These are phyloP conservation scores for Rhynchospora breviuscula DNA, from an alignment of 176 grass and related monocot genomes.

Conservation along the genomic window DNA sequence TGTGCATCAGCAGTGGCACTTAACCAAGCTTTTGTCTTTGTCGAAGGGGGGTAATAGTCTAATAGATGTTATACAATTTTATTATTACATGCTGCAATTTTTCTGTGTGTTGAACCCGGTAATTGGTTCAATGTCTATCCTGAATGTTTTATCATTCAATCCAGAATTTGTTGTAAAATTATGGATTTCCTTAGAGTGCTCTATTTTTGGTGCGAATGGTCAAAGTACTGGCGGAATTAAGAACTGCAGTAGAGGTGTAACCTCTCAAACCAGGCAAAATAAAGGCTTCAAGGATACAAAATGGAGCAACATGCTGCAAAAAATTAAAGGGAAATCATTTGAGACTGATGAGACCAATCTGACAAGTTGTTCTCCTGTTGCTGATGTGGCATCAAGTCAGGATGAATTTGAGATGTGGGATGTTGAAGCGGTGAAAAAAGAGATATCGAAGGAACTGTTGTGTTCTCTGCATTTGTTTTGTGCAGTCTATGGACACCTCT, in stretches of 20 bases:
- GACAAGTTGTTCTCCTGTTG: conserved; percentile 34
- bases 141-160: conserved; percentile 90
- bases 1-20: conserved; percentile 91
- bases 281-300: conserved; percentile 69
- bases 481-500: conserved; percentile 77
- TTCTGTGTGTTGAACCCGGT: conserved; percentile 60
- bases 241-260: conserved; percentile 33
- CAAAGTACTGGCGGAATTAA: conserved; percentile 34
- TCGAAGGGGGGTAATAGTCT: conserved; percentile 42
- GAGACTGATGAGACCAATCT: conserved; percentile 37
- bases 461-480: conserved; percentile 79
- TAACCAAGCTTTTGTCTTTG: conserved; percentile 75
- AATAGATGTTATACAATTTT: conserved; percentile 61
- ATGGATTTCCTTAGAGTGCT: conserved; percentile 60
- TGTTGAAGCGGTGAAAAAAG: conserved; percentile 75
- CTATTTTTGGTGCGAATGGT: conserved; percentile 40
- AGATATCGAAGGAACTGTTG: conserved; percentile 49
- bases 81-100: conserved; percentile 82
- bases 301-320: conserved; percentile 88
- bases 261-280: conserved; percentile 49
- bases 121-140: conserved; percentile 63
- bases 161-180: conserved; percentile 86
- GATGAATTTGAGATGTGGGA: conserved; percentile 67
- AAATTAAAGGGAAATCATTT: conserved; percentile 68
- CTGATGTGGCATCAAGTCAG: conserved; percentile 27